A percentile compares a stretch with the other conserved stretches of the same genome.
Conservation (phyloP, 345 rosid genomes). For the Camelina sativa region DNA sequence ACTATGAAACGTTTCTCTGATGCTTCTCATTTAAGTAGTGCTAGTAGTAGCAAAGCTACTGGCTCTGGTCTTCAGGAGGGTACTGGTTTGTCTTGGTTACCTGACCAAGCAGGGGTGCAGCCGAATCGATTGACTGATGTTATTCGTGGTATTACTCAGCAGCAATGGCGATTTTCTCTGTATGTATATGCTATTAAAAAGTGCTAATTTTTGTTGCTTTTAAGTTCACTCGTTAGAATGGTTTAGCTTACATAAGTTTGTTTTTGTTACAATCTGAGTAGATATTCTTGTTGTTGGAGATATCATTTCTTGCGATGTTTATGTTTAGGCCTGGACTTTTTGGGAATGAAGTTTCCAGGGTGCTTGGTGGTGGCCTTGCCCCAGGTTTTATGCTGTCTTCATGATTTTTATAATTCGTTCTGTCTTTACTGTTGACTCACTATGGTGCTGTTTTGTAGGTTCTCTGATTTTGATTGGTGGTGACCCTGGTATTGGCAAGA, state of each 20-base stretch:
- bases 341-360: conserved; percentile 86
- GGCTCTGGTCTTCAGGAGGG: conserved; percentile 53
- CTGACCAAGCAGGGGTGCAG: conserved; percentile 48
- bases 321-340: conserved; percentile 67
- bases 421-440: neutral
- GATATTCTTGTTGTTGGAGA: no score
- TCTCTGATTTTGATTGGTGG: conserved; percentile 91
- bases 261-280: no score
- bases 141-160: conserved; percentile 59
- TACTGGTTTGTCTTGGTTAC: conserved; percentile 65
- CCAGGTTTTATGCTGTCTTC: conserved; percentile 65
- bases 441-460: conserved; percentile 52
- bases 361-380: conserved; percentile 96
- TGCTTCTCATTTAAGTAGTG: conserved; percentile 33
- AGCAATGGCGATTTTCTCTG: conserved; percentile 74
- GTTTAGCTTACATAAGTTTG: no score
- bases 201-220: neutral
- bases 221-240: neutral
- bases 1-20: conserved; percentile 61
- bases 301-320: neutral
- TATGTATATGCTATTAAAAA: conserved; percentile 38
- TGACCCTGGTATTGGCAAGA: conserved; percentile 98
- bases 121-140: conserved; percentile 67
- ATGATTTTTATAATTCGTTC: conserved; percentile 18
- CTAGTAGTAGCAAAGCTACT: conserved; percentile 42